These are phyloP conservation scores for Abrus pulchellus DNA, from an alignment of 306 rosid genomes.

Conservation along the genomic window DNA sequence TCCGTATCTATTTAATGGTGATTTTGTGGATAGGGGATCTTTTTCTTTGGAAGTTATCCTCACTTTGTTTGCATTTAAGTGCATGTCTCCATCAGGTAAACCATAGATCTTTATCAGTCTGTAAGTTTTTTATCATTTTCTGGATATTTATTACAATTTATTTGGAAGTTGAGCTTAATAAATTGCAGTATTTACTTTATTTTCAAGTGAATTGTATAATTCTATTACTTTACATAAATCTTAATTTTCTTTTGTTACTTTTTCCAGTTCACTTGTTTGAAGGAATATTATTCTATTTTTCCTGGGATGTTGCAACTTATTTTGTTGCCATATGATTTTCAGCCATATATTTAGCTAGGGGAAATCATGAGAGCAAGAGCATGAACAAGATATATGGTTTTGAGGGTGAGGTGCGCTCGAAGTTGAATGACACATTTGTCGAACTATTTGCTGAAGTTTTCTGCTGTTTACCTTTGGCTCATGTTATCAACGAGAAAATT, in stretches of 20 bases:
- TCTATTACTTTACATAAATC: constrained; percentile 1
- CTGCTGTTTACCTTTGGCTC: constrained; percentile 93
- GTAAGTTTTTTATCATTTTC: constrained; percentile 18
- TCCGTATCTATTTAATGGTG: constrained; percentile 97
- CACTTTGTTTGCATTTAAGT: constrained; percentile 95
- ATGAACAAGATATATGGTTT: constrained; percentile 99
- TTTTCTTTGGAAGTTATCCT: constrained; percentile 98
- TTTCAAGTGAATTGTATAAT: constrained; percentile 13
- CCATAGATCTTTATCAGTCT: constrained; percentile 28
- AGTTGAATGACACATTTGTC: constrained; percentile 86
- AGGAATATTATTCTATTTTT: background rate
- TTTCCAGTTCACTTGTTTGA: constrained; percentile 15
- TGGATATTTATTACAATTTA: background rate
- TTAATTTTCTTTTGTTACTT: background rate
- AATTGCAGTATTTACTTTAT: constrained; percentile 23
- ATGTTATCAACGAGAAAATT: constrained; percentile 85
- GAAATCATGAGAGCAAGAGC: constrained; percentile 99
- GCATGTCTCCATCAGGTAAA: constrained; percentile 98
- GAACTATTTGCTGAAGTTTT: constrained; percentile 98
- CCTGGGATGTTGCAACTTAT: constrained; percentile 2
- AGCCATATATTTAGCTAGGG: constrained; percentile 95
- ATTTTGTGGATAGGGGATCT: constrained; percentile 99
- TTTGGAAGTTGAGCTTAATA: background rate
- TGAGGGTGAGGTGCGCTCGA: constrained; percentile 97
- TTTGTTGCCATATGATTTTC: constrained; percentile 51